These are phyloP conservation scores for Talaromyces verruculosus DNA, from an alignment of 2,329 filamentous ascomycete genomes.

Conservation along the genomic window DNA sequence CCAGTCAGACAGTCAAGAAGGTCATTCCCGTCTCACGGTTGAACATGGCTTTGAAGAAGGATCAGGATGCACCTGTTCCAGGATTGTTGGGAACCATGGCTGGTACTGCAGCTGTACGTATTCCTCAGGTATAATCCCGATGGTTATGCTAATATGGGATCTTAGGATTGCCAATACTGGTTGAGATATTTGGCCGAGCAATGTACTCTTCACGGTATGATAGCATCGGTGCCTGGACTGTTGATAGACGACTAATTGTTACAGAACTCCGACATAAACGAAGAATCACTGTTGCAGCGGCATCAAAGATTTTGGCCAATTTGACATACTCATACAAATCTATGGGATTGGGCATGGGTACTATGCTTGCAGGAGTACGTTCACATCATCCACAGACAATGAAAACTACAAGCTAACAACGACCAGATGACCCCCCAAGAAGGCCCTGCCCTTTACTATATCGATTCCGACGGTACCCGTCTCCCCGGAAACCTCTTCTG, in stretches of 20 bases:
- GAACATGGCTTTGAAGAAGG: constrained; percentile 42
- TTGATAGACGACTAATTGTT: constrained; percentile 13
- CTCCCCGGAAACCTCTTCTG: constrained; percentile 95
- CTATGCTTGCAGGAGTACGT: constrained; percentile 97
- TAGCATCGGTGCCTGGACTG: background rate
- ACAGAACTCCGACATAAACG: constrained; percentile 92
- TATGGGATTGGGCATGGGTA: constrained; percentile 98
- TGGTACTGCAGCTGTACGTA: constrained; percentile 80
- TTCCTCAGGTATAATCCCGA: background rate
- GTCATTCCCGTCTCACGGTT: constrained; percentile 64
- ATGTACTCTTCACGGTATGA: constrained; percentile 81
- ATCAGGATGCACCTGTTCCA: constrained; percentile 34
- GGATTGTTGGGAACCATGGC: constrained; percentile 92
- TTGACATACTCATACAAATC: constrained; percentile 98
- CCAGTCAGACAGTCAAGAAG: constrained; percentile 99
- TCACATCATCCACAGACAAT: constrained; percentile 55
- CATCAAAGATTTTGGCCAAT: constrained; percentile 97
- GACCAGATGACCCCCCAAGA: constrained; percentile 65
- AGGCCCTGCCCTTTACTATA: constrained; percentile 97
- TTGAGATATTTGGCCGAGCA: constrained; percentile 98
- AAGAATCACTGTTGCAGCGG: constrained; percentile 94
- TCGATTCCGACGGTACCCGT: constrained; percentile 93
- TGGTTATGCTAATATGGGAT: background rate
- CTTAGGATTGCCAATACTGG: constrained; percentile 98
- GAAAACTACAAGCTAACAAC: background rate